Base-by-base conservation (phyloP, 768 basidiomycete genomes). In the Leccinum barrowsii region DNA sequence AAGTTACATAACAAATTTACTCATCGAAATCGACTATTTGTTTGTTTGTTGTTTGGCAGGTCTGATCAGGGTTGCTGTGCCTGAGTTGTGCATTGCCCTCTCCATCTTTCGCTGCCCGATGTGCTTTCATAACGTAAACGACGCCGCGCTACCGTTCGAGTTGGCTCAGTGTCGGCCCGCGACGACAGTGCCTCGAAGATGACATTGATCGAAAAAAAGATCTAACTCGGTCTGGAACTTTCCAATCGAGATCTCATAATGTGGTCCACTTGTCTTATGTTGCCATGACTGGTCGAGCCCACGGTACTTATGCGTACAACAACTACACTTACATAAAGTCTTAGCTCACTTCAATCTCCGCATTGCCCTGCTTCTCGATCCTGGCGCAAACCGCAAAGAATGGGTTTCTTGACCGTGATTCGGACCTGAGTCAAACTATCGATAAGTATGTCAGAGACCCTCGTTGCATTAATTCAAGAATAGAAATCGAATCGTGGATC, bases 1-100 rank as follows among this genome's bases (percentile, higher is more conserved):
- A 35, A 4, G 54, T 57, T 26, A 28, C 42, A 44, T 42, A 42
- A 46, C 60, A 57, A 61, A 65, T 65, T 59, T 58, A 40, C 56
- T 28, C n/a, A 37, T 55, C 57, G 42, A 44, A 55, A 26, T 52
- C 53, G 26, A 19, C 50, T 57, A 32, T 59, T 52, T 64, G 49
- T 63, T 63, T 60, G 57, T 53, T 32, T 56, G n/a, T 2, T 21
- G 40, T 1, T 19, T 44, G 17, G 37, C 37, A 3, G 37, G 37
- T n/a, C 17, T n/a, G 40, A 42, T 42, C 40, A 44, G 42, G 42
- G 42, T 44, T 44, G 19, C 42, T 44, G 42, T 44, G 42, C 42
- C 42, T 30, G 28, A 30, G 28, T 30, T 30, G 10, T 30, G 28
- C 28, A 30, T 30, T 30, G 28, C 28, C 30, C 28, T 28, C 28